Conservation (phyloP, 352 stramenopile genomes). For the Phytophthora pinifolia region DNA sequence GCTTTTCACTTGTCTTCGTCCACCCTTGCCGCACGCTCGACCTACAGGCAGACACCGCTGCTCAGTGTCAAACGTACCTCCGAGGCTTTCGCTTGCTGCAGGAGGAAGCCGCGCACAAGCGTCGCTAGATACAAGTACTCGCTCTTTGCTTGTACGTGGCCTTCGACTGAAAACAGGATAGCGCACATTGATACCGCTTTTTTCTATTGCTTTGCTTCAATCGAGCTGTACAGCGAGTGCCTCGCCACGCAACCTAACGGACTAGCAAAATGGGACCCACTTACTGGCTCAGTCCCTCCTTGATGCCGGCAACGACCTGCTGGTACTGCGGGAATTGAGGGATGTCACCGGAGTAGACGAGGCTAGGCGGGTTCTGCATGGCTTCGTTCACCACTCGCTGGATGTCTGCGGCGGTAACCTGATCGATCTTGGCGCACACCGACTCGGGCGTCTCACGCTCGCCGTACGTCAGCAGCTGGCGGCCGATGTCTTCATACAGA, state of each 20-base stretch:
- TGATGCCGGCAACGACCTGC: slow-evolving; percentile 71
- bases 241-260: slow-evolving; percentile 5
- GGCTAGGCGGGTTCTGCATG: slow-evolving; percentile 76
- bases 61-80: slow-evolving; percentile 46
- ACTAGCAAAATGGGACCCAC: slow-evolving; percentile 12
- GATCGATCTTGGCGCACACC: slow-evolving; percentile 89
- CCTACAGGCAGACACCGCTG: slow-evolving; percentile 53
- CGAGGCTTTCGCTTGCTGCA: slow-evolving; percentile 62
- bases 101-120: slow-evolving; percentile 44
- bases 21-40: slow-evolving; percentile 73
- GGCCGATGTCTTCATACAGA: slow-evolving; percentile 98
- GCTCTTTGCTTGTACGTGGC: background rate
- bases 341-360: slow-evolving; percentile 86
- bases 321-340: slow-evolving; percentile 82
- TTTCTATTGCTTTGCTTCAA: slow-evolving; percentile 20
- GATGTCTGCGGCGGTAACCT: slow-evolving; percentile 84
- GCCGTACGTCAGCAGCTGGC: slow-evolving; percentile 97
- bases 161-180: background rate
- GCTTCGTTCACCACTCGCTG: slow-evolving; percentile 76
- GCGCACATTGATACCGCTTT: background rate
- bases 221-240: background rate
- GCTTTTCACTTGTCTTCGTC: slow-evolving; percentile 72
- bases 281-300: slow-evolving; percentile 60
- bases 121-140: slow-evolving; percentile 14
- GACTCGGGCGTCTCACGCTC: slow-evolving; percentile 87